These are phyloP conservation scores for Murraya paniculata DNA, from an alignment of 345 rosid genomes.

Conservation along the genomic window DNA sequence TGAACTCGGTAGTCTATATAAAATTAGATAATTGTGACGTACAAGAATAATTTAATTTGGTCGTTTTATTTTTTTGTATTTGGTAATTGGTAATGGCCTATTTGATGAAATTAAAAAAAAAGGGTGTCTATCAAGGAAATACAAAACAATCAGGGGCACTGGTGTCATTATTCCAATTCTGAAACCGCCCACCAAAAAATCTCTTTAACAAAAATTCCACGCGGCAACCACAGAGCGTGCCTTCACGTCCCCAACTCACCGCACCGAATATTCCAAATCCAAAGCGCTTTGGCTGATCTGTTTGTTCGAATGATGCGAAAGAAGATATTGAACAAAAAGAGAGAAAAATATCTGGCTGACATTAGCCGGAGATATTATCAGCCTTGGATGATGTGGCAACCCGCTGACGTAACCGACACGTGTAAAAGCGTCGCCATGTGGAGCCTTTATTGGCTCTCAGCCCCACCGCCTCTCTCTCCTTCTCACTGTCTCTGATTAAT, in stretches of 20 bases:
- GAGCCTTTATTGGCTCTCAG: slow-evolving; percentile 29
- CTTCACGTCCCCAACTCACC: background rate
- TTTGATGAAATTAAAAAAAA: too few species aligned
- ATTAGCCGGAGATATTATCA: slow-evolving; percentile 45
- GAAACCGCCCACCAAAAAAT: too few species aligned
- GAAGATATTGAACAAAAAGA: background rate
- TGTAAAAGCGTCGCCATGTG: slow-evolving; percentile 71
- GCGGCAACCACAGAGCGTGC: background rate
- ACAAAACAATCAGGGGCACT: too few species aligned
- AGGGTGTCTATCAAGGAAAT: too few species aligned
- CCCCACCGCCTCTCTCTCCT: slow-evolving; percentile 5
- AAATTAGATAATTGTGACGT: too few species aligned
- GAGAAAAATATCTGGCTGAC: slow-evolving; percentile 42
- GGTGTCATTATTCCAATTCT: too few species aligned
- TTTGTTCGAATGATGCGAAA: background rate
- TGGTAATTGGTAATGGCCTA: too few species aligned
- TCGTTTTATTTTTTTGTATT: too few species aligned
- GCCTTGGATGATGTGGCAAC: slow-evolving; percentile 36
- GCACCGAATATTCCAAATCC: background rate
- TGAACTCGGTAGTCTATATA: too few species aligned
- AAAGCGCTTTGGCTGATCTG: slow-evolving; percentile 2
- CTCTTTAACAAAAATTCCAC: background rate
- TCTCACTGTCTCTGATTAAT: slow-evolving; percentile 17
- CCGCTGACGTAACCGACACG: slow-evolving; percentile 25
- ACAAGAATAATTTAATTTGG: too few species aligned